These are phyloP conservation scores for Aspergillus flavus DNA, from an alignment of 2,329 filamentous ascomycete genomes.

Conservation along the genomic window DNA sequence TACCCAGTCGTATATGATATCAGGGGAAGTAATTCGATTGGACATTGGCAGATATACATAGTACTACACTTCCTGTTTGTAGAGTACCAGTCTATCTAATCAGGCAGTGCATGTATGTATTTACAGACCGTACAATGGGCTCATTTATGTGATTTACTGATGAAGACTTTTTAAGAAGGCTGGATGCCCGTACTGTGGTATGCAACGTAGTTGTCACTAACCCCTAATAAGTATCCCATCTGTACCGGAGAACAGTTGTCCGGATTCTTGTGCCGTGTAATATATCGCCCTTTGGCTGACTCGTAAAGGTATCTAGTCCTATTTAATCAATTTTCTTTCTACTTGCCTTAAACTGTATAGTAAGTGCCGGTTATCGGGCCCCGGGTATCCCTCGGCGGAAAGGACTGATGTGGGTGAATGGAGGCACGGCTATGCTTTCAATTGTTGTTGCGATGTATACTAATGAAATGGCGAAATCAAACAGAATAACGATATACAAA, in stretches of 20 bases:
- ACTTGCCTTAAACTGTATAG: background rate
- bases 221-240: background rate
- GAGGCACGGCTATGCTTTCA: background rate
- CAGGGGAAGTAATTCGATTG: background rate
- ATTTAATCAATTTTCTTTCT: background rate
- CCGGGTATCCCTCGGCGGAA: background rate
- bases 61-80: background rate
- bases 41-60: background rate
- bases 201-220: background rate
- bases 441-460: background rate
- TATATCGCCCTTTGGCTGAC: background rate
- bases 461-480: background rate
- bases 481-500: background rate
- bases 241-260: background rate
- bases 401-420: background rate
- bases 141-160: background rate
- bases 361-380: conserved; percentile 1
- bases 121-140: background rate
- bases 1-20: background rate
- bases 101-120: background rate
- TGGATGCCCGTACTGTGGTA: background rate
- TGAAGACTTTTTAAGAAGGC: background rate
- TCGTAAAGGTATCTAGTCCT: background rate
- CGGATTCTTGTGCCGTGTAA: background rate
- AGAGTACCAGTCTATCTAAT: background rate